Base-by-base conservation (phyloP, 768 basidiomycete genomes). In the Lentinula edodes region DNA sequence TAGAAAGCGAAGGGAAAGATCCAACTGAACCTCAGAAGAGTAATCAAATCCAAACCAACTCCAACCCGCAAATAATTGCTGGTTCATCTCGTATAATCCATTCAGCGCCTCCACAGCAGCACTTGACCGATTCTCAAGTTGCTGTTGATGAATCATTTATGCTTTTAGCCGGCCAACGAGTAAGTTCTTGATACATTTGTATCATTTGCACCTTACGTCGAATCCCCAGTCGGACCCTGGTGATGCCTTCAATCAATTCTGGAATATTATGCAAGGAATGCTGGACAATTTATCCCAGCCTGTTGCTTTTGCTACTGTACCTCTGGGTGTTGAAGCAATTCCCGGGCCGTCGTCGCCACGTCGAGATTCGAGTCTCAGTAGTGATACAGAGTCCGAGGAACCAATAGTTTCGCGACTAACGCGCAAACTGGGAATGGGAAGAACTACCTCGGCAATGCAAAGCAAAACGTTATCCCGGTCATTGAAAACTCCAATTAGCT, bases 141-240 rank as follows among this genome's bases (percentile, higher is more conserved):
- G 83, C 86, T 1, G 89, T 90, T 1, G 92, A 93, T 52, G 92
- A 93, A 69, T 93, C 92, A 0, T 94, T 93, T 67, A 92, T 94
- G 91, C 79, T 94, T 2, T 77, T 93, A 3, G 81, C 77, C 34
- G 90, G 90, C 16, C 91, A 92, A 70, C 81, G 85, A 66, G 89
- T 91, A 67, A 67, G 84, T 36, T 28, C 41, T 2, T 45, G 52
- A 43, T 20, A 45, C 45, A 48, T 58, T 46, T 53, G 62, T 43
- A 9, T 43, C 55, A 51, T 53, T 66, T 45, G 59, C 43, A 52
- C 43, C 36, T 39, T 34, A 58, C 54, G 36, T 51, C 12, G 52
- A 45, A 20, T 45, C 52, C 60, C 8, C 63, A 89, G 89, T 87
- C 87, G 62, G 92, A 94, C 68, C 87, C 91, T 2, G 85, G 88